Conservation (phyloP, 2,329 filamentous ascomycete genomes). For the Teratosphaeria nubilosa region DNA sequence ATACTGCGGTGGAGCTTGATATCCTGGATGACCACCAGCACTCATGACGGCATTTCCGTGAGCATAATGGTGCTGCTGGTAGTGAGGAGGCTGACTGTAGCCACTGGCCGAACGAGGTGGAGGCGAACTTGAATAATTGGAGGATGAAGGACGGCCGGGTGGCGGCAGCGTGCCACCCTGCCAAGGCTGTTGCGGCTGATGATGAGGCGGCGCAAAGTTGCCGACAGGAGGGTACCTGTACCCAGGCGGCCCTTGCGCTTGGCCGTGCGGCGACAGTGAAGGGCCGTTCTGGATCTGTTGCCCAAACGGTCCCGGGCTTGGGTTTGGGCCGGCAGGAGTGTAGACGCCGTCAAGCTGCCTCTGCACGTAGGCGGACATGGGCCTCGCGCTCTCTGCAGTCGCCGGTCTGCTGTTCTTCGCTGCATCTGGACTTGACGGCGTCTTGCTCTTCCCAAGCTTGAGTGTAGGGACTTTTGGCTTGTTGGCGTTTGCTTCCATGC, state of each 20-base stretch:
- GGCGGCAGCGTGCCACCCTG: conserved; percentile 14
- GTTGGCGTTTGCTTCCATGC: conserved; percentile 52
- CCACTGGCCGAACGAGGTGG: conserved; percentile 12
- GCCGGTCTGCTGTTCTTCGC: conserved; percentile 1
- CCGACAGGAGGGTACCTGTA: conserved; percentile 19
- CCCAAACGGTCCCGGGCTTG: conserved; percentile 12
- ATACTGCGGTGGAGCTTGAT: conserved; percentile 7
- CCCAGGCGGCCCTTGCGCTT: conserved; percentile 33
- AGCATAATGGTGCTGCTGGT: conserved; percentile 23
- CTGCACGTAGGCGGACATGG: conserved; percentile 12
- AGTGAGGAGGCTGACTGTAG: conserved; percentile 13
- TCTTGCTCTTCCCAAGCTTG: conserved; percentile 39
- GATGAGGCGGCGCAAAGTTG: conserved; percentile 19
- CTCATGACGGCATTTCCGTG: conserved; percentile 24
- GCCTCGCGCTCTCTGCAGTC: neutral
- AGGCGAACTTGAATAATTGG: conserved; percentile 12
- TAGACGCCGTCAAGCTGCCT: conserved; percentile 15
- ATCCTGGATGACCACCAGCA: conserved; percentile 15
- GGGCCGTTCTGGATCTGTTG: conserved; percentile 30
- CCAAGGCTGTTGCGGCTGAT: conserved; percentile 21
- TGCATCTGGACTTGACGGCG: conserved; percentile 13
- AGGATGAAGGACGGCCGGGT: conserved; percentile 11
- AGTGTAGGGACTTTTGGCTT: conserved; percentile 53
- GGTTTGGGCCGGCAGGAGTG: conserved; percentile 3
- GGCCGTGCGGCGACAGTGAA: conserved; percentile 35